These are phyloP conservation scores for Calonectria crousiana DNA, from an alignment of 2,329 filamentous ascomycete species.

Conservation along the genomic window DNA sequence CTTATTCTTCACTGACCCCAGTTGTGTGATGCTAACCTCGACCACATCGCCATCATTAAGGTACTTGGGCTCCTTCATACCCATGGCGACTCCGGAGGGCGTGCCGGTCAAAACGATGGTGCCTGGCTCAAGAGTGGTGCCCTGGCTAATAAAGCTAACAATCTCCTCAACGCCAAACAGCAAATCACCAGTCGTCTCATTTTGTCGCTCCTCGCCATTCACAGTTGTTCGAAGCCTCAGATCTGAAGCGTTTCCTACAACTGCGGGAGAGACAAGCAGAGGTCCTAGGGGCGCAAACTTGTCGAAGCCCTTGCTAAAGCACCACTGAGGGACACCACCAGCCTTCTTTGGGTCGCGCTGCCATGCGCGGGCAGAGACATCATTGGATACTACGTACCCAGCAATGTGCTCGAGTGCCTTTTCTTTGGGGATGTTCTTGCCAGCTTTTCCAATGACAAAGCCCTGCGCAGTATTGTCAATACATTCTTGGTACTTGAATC, in stretches of 20 bases:
- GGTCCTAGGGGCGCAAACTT: constrained; percentile 68
- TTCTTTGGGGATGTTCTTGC: constrained; percentile 61
- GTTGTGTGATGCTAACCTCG: constrained; percentile 54
- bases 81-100: constrained; percentile 60
- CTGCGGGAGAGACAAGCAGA: constrained; percentile 50
- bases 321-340: constrained; percentile 61
- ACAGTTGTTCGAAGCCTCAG: constrained; percentile 54
- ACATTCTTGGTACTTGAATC: fast-evolving
- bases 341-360: constrained; percentile 63
- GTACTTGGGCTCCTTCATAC: constrained; percentile 57
- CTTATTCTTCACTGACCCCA: constrained; percentile 51
- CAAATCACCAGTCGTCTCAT: constrained; percentile 60
- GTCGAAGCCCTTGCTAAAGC: constrained; percentile 67
- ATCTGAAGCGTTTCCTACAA: constrained; percentile 46
- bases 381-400: constrained; percentile 61
- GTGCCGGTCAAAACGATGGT: constrained; percentile 65
- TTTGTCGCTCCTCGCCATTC: constrained; percentile 64
- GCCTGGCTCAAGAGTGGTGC: constrained; percentile 63
- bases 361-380: constrained; percentile 65
- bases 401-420: constrained; percentile 61
- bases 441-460: constrained; percentile 66
- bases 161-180: constrained; percentile 63
- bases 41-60: constrained; percentile 58
- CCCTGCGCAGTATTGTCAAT: constrained; percentile 36
- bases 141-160: constrained; percentile 60